A percentile compares a stretch with the other conserved stretches of the same genome.
Evolutionary conservation across 352 stramenopile species (phyloP).

Genomic region (Pythium rishiriense): DNA sequence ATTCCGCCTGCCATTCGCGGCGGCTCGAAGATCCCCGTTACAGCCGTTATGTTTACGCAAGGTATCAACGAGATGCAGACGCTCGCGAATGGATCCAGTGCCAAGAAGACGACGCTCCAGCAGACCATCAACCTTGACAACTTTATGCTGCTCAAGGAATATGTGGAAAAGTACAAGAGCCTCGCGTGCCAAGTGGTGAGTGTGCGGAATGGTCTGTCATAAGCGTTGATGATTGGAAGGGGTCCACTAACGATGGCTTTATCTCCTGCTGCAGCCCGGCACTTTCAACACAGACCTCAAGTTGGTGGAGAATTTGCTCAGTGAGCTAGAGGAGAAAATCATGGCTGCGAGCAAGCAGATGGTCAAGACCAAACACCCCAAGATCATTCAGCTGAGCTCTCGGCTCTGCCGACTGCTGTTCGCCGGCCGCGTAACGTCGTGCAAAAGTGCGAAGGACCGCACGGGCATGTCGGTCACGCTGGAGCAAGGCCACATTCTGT

Average conservation of each 20-base stretch:
- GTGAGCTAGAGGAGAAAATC: conserved; percentile 73
- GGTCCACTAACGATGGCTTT: background rate
- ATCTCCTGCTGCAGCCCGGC: background rate
- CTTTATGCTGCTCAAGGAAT: conserved; percentile 79
- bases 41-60: conserved; percentile 80
- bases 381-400: conserved; percentile 83
- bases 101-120: conserved; percentile 71
- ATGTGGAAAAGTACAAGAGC: conserved; percentile 35
- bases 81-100: conserved; percentile 86
- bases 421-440: conserved; percentile 93
- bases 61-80: conserved; percentile 95
- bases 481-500: conserved; percentile 88
- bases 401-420: conserved; percentile 77
- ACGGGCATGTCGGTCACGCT: conserved; percentile 97
- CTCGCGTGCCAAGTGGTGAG: conserved; percentile 16
- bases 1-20: conserved; percentile 54
- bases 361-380: conserved; percentile 74
- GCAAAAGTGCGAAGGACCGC: conserved; percentile 97
- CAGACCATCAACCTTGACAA: conserved; percentile 82
- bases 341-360: conserved; percentile 57
- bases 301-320: conserved; percentile 49
- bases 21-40: conserved; percentile 60
- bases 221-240: background rate
- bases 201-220: background rate
- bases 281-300: conserved; percentile 35